phyloP scores from a whole-genome alignment of 306 rosid genomes.

The Prosopis cineraria region DNA sequence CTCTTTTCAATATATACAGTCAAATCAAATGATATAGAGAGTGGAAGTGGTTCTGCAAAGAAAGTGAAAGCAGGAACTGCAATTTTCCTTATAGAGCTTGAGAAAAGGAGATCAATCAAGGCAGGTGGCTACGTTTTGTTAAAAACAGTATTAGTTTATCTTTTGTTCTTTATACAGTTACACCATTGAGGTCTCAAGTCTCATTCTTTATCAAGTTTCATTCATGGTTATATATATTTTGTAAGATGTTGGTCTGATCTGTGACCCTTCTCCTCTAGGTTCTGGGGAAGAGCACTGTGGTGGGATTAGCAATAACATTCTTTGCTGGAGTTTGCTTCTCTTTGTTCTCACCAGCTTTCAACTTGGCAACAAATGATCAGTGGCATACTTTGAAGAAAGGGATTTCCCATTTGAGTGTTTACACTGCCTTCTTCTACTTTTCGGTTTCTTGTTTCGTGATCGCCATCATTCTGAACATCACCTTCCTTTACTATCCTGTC shows the following conservation, averaged over 20 bases:
- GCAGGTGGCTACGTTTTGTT: constrained; percentile 41
- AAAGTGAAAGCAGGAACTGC: constrained; percentile 81
- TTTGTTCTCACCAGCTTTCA: constrained; percentile 90
- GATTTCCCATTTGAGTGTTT: constrained; percentile 82
- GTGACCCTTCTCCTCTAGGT: constrained; percentile 18
- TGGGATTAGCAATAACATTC: constrained; percentile 75
- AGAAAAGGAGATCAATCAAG: constrained; percentile 80
- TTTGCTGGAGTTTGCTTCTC: constrained; percentile 87
- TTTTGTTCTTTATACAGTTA: not conserved
- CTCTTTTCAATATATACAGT: constrained; percentile 35
- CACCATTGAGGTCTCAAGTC: not conserved
- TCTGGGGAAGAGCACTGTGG: constrained; percentile 66
- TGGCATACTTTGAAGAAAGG: constrained; percentile 74
- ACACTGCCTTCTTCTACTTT: constrained; percentile 86
- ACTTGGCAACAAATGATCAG: constrained; percentile 92
- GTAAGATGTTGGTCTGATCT: not conserved
- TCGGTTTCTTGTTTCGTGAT: constrained; percentile 73
- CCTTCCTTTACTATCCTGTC: constrained; percentile 75
- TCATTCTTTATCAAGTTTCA: not conserved
- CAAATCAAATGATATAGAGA: constrained; percentile 49
- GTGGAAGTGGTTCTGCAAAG: constrained; percentile 29
- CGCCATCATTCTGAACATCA: constrained; percentile 69
- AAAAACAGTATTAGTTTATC: not conserved
- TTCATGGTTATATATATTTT: not conserved
- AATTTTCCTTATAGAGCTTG: constrained; percentile 70